A percentile compares a stretch with the other conserved stretches of the same genome.
Conservation (phyloP, 2,329 filamentous ascomycete genomes). For the Colletotrichum sp. region DNA sequence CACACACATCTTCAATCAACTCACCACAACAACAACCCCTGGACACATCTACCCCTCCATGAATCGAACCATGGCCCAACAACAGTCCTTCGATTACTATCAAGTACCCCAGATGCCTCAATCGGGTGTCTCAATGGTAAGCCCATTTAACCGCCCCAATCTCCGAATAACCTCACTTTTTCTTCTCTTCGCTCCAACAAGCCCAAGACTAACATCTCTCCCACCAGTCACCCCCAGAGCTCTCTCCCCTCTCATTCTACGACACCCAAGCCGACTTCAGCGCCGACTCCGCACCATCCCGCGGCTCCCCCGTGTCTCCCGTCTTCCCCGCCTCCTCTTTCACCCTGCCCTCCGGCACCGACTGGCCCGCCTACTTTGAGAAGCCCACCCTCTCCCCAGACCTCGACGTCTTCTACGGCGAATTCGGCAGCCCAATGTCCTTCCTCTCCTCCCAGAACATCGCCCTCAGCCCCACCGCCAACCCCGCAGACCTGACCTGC, state of each 20-base stretch:
- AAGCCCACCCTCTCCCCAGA: conserved; percentile 31
- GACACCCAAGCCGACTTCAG: conserved; percentile 33
- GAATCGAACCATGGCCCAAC: conserved; percentile 15
- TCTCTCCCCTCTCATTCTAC: conserved; percentile 24
- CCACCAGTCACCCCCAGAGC: conserved; percentile 17
- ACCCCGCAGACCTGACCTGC: conserved; percentile 36
- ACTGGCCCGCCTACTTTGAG: conserved; percentile 34
- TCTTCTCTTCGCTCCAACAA: neutral
- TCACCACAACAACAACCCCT: neutral
- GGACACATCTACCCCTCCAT: neutral
- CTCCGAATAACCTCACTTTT: neutral
- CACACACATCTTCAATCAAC: neutral
- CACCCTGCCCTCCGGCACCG: conserved; percentile 26
- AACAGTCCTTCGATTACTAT: conserved; percentile 19
- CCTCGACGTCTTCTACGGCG: conserved; percentile 33
- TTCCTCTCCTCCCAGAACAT: conserved; percentile 28
- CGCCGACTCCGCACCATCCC: conserved; percentile 39
- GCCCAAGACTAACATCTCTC: neutral
- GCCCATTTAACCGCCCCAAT: neutral
- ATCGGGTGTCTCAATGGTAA: conserved; percentile 2
- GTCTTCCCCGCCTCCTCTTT: conserved; percentile 33
- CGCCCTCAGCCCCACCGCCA: conserved; percentile 36
- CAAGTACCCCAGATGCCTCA: conserved; percentile 17
- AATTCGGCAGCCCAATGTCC: conserved; percentile 31
- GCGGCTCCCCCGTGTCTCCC: conserved; percentile 33